phyloP scores from a whole-genome alignment of 2,329 filamentous ascomycete genomes.

The Microdochium trichocladiopsis region DNA sequence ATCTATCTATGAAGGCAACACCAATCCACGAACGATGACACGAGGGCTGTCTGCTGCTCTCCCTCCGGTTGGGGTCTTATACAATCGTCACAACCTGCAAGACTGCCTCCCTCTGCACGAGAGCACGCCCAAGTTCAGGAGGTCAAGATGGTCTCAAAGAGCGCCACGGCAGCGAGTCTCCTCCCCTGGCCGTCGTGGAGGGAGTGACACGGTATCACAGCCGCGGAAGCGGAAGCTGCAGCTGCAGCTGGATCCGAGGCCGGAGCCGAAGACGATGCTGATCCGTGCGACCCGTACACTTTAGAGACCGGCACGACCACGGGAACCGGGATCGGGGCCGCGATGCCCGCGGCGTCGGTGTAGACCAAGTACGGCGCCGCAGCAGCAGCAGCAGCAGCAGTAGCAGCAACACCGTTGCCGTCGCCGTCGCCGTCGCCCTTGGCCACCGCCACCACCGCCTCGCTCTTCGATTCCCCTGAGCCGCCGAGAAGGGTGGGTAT shows the following conservation, averaged over 20 bases:
- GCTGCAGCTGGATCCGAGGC: not conserved
- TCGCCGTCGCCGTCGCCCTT: not conserved
- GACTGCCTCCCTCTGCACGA: too few species aligned
- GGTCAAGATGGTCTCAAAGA: slow-evolving; percentile 15
- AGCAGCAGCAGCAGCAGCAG: not conserved
- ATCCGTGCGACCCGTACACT: not conserved
- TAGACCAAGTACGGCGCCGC: slow-evolving; percentile 1
- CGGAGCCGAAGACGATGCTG: not conserved
- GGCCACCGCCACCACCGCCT: not conserved
- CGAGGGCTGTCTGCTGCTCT: too few species aligned
- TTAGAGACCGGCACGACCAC: too few species aligned
- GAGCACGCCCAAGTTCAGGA: too few species aligned
- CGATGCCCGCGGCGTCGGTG: not conserved
- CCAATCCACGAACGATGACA: too few species aligned
- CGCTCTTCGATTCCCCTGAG: too few species aligned
- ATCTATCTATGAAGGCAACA: too few species aligned
- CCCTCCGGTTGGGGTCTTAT: too few species aligned
- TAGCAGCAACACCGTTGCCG: not conserved
- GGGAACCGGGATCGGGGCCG: too few species aligned
- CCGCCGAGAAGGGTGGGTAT: too few species aligned
- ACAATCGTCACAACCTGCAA: too few species aligned
- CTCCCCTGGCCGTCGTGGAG: slow-evolving; percentile 30
- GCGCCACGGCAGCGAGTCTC: slow-evolving; percentile 24
- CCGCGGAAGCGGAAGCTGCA: slow-evolving; percentile 1
- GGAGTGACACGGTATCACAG: slow-evolving; percentile 31